Evolutionary conservation across 768 basidiomycete genomes (phyloP).

Genomic region (Lactifluus volemus): DNA sequence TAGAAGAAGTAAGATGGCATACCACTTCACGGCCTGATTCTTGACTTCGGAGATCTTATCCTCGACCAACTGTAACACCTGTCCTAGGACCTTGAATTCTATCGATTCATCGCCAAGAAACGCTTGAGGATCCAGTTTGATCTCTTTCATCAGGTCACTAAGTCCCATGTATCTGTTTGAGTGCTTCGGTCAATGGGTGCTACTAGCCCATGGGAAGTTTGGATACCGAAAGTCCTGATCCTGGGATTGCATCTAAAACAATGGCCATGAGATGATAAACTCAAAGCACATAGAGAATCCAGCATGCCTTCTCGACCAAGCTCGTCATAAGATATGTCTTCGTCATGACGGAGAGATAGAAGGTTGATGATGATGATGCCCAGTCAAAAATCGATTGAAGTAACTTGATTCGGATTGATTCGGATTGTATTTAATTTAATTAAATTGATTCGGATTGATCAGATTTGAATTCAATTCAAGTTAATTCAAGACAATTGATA

Average conservation of each 20-base stretch:
- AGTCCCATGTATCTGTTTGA: constrained; percentile 86
- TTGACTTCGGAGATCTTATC: constrained; percentile 98
- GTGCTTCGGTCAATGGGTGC: constrained; percentile 14
- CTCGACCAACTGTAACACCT: constrained; percentile 79
- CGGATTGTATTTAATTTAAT: too few species aligned
- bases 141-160: constrained; percentile 87
- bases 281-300: constrained; percentile 20
- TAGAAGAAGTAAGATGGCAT: constrained; percentile 19
- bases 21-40: constrained; percentile 96
- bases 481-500: too few species aligned
- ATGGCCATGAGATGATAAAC: background rate
- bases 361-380: background rate
- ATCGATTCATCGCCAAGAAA: constrained; percentile 79
- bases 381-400: too few species aligned
- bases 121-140: constrained; percentile 64
- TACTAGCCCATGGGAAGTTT: constrained; percentile 2
- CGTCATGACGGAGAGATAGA: constrained; percentile 47
- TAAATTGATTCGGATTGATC: too few species aligned
- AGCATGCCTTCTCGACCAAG: constrained; percentile 63
- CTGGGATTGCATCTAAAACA: constrained; percentile 70
- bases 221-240: constrained; percentile 84
- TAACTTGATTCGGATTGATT: too few species aligned
- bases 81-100: constrained; percentile 76
- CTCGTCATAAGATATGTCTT: constrained; percentile 80
- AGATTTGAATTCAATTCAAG: too few species aligned